These are phyloP conservation scores for Metschnikowia henanensis DNA, from an alignment of 805 yeast genomes.

Conservation along the genomic window DNA sequence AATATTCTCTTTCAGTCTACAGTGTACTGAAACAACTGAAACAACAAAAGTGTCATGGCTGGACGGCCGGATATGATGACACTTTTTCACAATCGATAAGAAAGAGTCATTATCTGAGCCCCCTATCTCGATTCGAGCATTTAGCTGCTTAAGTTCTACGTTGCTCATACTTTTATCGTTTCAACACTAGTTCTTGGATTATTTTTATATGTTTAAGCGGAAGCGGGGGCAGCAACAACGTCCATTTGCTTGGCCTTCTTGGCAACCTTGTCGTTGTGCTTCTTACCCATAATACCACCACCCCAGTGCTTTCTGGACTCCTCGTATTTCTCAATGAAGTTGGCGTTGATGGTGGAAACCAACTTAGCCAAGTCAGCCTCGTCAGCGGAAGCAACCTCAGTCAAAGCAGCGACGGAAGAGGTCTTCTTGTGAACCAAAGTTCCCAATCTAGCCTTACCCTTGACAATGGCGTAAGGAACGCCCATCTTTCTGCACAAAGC, in stretches of 20 bases:
- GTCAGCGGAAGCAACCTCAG: conserved; percentile 93
- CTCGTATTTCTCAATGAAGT: conserved; percentile 93
- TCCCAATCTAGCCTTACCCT: conserved; percentile 99
- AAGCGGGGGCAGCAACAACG: conserved; percentile 38
- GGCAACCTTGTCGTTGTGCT: conserved; percentile 83
- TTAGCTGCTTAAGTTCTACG: too few species aligned
- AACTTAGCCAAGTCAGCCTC: conserved; percentile 92
- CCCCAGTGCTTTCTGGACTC: conserved; percentile 99
- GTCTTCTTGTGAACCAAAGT: conserved; percentile 97
- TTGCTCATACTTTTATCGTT: background rate
- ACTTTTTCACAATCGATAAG: too few species aligned
- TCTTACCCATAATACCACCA: conserved; percentile 98
- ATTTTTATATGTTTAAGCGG: conserved; percentile 8
- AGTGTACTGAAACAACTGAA: too few species aligned
- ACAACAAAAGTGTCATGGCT: too few species aligned
- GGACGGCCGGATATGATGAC: too few species aligned
- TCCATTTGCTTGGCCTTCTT: conserved; percentile 66
- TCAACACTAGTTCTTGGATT: conserved; percentile 5
- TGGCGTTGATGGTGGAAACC: conserved; percentile 89
- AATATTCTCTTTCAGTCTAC: too few species aligned
- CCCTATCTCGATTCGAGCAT: too few species aligned
- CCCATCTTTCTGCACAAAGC: conserved; percentile 99
- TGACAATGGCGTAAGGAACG: conserved; percentile 97
- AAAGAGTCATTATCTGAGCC: too few species aligned
- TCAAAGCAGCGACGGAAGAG: conserved; percentile 95